These are phyloP conservation scores for Pichia insulana DNA, from an alignment of 805 yeast genomes.

Conservation along the genomic window DNA sequence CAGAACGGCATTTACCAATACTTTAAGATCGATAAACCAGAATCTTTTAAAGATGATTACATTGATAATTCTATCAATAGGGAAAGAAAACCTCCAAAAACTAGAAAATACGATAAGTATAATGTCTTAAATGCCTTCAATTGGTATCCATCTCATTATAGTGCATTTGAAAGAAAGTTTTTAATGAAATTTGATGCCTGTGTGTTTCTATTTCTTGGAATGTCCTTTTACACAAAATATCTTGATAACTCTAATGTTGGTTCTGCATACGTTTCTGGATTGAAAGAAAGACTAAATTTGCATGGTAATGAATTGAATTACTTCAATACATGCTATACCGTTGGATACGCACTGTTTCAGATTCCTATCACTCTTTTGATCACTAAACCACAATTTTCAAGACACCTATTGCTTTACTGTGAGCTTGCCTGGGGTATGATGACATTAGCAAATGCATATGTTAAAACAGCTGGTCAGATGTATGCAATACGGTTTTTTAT, in stretches of 20 bases:
- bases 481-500: conserved; percentile 58
- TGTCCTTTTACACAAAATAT: conserved; percentile 62
- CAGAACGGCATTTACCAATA: not conserved
- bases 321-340: conserved; percentile 48
- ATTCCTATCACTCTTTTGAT: conserved; percentile 46
- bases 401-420: conserved; percentile 39
- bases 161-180: conserved; percentile 40
- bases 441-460: conserved; percentile 48
- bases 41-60: conserved; percentile 11
- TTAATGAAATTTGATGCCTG: conserved; percentile 47
- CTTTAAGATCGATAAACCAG: conserved; percentile 11
- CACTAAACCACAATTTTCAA: conserved; percentile 45
- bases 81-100: conserved; percentile 8
- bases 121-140: conserved; percentile 18
- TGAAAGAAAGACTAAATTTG: conserved; percentile 50
- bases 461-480: conserved; percentile 40
- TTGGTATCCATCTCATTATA: conserved; percentile 43
- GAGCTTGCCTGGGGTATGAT: conserved; percentile 65
- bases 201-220: conserved; percentile 46
- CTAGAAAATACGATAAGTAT: conserved; percentile 7
- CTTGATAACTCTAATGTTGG: conserved; percentile 52
- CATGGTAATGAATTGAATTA: conserved; percentile 55
- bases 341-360: conserved; percentile 54
- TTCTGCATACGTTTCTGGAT: conserved; percentile 61
- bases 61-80: conserved; percentile 11